A percentile compares a stretch with the other conserved stretches of the same genome.
These are phyloP conservation scores for Diplodia scrobiculata DNA, from an alignment of 2,329 filamentous ascomycete species.

Conservation along the genomic window DNA sequence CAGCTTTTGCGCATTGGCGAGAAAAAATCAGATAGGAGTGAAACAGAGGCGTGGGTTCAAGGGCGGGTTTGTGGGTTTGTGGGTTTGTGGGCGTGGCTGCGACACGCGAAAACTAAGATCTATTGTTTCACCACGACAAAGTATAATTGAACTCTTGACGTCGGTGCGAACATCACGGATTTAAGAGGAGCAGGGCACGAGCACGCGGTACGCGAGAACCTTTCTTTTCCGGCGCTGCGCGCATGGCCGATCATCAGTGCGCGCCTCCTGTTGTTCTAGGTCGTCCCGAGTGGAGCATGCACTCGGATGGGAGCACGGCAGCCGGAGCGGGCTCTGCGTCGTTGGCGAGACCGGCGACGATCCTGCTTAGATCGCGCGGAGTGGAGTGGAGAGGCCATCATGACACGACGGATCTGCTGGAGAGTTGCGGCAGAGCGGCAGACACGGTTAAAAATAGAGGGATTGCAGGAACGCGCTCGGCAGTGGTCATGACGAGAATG, in stretches of 20 bases:
- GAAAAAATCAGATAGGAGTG: not conserved
- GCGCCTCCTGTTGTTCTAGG: not conserved
- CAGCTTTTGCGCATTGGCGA: not conserved
- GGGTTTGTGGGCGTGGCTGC: not conserved
- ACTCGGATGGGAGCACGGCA: constrained; percentile 10
- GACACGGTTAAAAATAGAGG: constrained; percentile 22
- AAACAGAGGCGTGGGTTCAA: not conserved
- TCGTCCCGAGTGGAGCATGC: not conserved
- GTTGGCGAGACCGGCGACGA: constrained; percentile 1
- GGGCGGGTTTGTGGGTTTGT: too few species aligned
- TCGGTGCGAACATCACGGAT: not conserved
- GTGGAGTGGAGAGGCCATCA: not conserved
- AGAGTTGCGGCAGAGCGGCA: constrained; percentile 12
- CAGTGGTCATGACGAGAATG: constrained; percentile 16
- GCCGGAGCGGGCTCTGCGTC: not conserved
- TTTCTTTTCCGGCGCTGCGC: too few species aligned
- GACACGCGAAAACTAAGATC: not conserved
- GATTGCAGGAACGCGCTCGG: constrained; percentile 24
- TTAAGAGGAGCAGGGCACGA: not conserved
- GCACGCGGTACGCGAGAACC: not conserved
- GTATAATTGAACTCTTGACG: constrained; percentile 5
- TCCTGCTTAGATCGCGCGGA: constrained; percentile 9
- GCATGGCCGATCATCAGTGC: too few species aligned
- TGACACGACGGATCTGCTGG: not conserved
- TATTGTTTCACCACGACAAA: constrained; percentile 26